Evolutionary conservation across 352 stramenopile species (phyloP).

Genomic region (Stramenopiles sp.): DNA sequence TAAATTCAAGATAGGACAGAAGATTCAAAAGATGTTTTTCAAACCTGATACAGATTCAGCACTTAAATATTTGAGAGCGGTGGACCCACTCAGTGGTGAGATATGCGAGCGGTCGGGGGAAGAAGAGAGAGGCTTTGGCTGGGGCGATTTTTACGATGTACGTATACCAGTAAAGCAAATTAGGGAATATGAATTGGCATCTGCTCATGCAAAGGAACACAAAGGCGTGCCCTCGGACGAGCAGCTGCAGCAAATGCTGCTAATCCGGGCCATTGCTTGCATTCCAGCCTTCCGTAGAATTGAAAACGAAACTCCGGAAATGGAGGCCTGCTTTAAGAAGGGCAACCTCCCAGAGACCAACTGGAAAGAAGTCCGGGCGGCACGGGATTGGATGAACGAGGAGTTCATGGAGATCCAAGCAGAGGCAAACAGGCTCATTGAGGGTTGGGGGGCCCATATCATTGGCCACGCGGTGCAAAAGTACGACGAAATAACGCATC

Average conservation of each 20-base stretch:
- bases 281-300: slow-evolving; percentile 4
- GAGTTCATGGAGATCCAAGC: slow-evolving; percentile 3
- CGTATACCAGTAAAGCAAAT: background rate
- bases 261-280: background rate
- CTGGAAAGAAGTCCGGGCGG: background rate
- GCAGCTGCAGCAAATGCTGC: background rate
- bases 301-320: background rate
- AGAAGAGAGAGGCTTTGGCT: background rate
- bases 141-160: slow-evolving; percentile 8
- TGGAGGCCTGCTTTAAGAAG: background rate
- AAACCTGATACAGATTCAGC: background rate
- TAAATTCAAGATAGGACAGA: slow-evolving; percentile 1
- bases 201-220: no score
- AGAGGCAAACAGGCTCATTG: background rate
- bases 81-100: background rate
- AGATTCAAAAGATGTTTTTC: background rate
- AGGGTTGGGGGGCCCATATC: background rate
- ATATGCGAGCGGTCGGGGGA: background rate
- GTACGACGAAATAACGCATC: background rate
- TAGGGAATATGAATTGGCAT: background rate
- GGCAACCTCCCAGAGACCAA: background rate
- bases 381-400: slow-evolving; percentile 12
- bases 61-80: background rate
- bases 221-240: background rate
- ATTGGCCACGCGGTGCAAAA: background rate